A percentile compares a stretch with the other conserved stretches of the same genome.
Evolutionary conservation across 208 protist genomes (phyloP).

Genomic region (Entamoeba invadens): DNA sequence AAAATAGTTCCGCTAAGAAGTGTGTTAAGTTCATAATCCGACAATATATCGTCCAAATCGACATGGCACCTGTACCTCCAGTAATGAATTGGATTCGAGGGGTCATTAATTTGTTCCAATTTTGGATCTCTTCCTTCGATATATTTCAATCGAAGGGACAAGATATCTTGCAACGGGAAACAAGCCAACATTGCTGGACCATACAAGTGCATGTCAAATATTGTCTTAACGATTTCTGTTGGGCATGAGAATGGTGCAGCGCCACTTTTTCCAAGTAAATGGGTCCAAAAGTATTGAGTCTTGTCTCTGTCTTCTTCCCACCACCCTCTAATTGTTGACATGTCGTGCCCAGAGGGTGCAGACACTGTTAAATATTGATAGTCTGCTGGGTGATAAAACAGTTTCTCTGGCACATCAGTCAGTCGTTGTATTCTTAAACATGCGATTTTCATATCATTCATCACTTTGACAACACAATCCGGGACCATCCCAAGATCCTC

Average conservation of each 20-base stretch:
- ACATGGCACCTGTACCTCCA: slow-evolving; percentile 36
- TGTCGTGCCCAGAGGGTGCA: slow-evolving; percentile 33
- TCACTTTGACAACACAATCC: slow-evolving; percentile 35
- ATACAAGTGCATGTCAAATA: slow-evolving; percentile 27
- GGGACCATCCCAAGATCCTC: slow-evolving; percentile 56
- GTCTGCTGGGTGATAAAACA: slow-evolving; percentile 17
- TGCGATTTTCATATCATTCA: slow-evolving; percentile 46
- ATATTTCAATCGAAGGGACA: background rate
- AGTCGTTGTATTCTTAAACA: slow-evolving; percentile 49
- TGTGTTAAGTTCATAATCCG: slow-evolving; percentile 3
- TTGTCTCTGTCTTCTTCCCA: slow-evolving; percentile 8
- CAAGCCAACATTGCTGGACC: slow-evolving; percentile 22
- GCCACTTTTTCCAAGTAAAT: background rate
- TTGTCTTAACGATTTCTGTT: background rate
- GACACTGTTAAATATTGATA: slow-evolving; percentile 18
- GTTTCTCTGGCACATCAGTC: background rate
- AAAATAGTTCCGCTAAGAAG: background rate
- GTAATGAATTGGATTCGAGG: slow-evolving; percentile 14
- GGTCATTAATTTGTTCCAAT: slow-evolving; percentile 33
- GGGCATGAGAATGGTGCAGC: background rate
- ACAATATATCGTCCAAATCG: slow-evolving; percentile 22
- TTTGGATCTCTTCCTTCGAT: background rate
- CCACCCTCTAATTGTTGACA: slow-evolving; percentile 22
- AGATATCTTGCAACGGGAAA: slow-evolving; percentile 28
- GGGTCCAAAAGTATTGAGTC: background rate